Evolutionary conservation across 202 grass and related monocot genomes (phyloP), one percentile per base, ranked within the genome.

Genomic region (Saccharum hybrid): DNA sequence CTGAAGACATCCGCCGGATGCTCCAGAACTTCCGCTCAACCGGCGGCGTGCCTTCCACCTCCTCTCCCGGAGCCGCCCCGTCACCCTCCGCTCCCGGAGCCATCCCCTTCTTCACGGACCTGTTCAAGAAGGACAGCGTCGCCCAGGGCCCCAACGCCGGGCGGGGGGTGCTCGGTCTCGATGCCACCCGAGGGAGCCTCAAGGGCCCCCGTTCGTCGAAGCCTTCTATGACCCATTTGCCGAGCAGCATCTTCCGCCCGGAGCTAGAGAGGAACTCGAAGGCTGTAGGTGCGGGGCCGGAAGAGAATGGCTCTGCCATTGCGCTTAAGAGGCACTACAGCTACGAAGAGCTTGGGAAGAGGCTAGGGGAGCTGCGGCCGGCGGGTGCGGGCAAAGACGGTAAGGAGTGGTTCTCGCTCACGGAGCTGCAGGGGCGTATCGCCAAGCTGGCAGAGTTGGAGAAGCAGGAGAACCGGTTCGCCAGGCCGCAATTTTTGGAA

Each of bases 381-480:
- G 71, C 84, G 0, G 88, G 42, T 10, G 68, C 66, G 6, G 89
- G 62, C 15, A 96, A 94, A 79, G 91, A 85, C 6, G 85, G 85
- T 1, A 89, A 88, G 45, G 83, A 88, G 18, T 76, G 84, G 78
- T 94, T 99, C 84, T 92, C 91, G 52, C 84, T 99, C 57, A 70
- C 64, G 60, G 96, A 99, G 76, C 71, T 99, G 71, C 94, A 89
- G 31, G 85, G 84, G 9, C 89, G 96, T 76, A 92, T 99, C 3
- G 82, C 63, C 13, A 94, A 94, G 86, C 84, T 99, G 18, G 74
- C 56, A 7, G 68, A 89, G 72, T 1, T 88, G 78, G 96, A 98
- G 89, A 65, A 87, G 85, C 66, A 77, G 67, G 72, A 74, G 28
- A 7, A 59, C 0, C 40, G 1, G 23, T 1, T 49, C 0, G 12